Base-by-base conservation (phyloP, 345 rosid species). In the Salix caprea region DNA sequence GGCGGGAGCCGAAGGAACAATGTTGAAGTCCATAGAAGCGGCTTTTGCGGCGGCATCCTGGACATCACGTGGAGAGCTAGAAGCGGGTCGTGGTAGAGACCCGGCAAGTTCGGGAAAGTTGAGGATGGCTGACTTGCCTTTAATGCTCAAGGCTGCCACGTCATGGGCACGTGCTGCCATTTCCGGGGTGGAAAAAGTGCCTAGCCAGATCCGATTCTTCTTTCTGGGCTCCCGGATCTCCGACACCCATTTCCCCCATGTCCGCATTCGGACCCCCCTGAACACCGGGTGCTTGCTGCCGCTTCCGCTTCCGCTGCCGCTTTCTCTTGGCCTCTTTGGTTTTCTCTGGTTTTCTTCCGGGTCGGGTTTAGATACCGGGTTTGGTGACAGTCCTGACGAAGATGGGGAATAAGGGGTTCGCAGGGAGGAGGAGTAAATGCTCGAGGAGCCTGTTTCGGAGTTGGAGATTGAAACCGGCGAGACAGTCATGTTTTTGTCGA, bases 111-210 rank as follows among this genome's bases (percentile, higher is more conserved):
- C 86, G 4, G 98, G 98, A 87, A 92, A 94, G 85, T 92, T 92
- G 34, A 92, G 90, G 66, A 90, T 89, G 66, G 97, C 98, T 7
- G 95, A 87, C 56, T 79, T 37, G 67, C 98, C 98, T 83, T 92
- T 94, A 83, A 94, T 88, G 87, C 86, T 88, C 46, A 92, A 74
- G 44, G 97, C 95, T 13, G 98, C 98, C 18, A 92, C 98, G 87
- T 94, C 98, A n/a, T 94, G 98, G 0, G 98, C 98, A 69, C 98
- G 97, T 39, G 98, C 98, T 4, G 98, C 98, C 97, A 92, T 92
- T 82, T 94, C 97, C 0, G 98, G 85, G 9, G 93, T 92, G 39
- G 93, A 77, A 89, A 94, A 94, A 16, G 98, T 94, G 4, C 98
- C 98, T 1, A 94, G 91, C 98, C 98, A 94, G 91, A 94, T 94